Conservation (phyloP, 306 rosid species). For the Dalbergia cultrata region DNA sequence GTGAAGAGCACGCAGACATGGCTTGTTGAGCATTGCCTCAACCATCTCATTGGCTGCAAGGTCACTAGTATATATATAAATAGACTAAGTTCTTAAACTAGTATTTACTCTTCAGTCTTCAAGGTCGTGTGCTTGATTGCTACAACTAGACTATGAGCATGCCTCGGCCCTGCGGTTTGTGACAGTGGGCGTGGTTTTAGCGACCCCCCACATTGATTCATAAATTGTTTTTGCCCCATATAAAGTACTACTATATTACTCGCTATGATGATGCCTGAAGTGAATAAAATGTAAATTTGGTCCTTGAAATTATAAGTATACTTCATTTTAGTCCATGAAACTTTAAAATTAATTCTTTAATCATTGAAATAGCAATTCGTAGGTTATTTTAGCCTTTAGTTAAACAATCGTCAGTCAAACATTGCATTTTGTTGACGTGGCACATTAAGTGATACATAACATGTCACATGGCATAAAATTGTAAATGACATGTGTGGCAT, state of each 20-base stretch:
- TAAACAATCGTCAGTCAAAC: too few species aligned
- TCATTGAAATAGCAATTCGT: too few species aligned
- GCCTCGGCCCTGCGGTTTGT: conserved; percentile 9
- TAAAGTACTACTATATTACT: background rate
- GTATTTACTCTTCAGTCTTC: conserved; percentile 13
- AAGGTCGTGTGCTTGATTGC: conserved; percentile 33
- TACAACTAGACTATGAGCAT: conserved; percentile 9
- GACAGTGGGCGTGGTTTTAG: conserved; percentile 34
- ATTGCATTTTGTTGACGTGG: too few species aligned
- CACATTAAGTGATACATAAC: too few species aligned
- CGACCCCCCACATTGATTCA: conserved; percentile 14
- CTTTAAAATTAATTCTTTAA: too few species aligned
- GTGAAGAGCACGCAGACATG: conserved; percentile 5
- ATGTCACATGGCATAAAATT: too few species aligned
- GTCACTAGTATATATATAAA: background rate
- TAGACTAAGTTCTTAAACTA: background rate
- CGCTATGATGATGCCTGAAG: background rate
- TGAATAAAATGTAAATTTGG: too few species aligned
- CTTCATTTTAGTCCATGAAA: too few species aligned
- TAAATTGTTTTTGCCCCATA: background rate
- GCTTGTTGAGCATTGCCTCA: background rate
- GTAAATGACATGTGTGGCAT: too few species aligned
- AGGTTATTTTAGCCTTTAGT: too few species aligned
- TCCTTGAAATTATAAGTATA: too few species aligned
- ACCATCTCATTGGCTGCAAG: conserved; percentile 31